Evolutionary conservation across 495 filamentous ascomycete genomes (phyloP), one percentile per base, ranked within the genome.

Genomic region (Pyrenula aspistea): DNA sequence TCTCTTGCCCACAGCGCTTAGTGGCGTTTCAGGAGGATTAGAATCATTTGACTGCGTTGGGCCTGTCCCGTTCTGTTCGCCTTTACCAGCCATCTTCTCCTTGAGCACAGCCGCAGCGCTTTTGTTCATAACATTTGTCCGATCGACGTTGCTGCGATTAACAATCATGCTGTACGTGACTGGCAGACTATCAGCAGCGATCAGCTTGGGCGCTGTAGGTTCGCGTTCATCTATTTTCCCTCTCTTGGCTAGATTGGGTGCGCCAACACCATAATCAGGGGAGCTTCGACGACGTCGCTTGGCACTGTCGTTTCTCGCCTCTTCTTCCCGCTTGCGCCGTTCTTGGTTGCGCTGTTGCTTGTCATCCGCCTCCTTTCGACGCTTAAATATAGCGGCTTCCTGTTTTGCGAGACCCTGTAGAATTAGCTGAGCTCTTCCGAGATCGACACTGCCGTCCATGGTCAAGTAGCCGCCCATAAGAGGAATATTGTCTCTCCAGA

Each of bases 381-480:
- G 82, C 48, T 76, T 77, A 70, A 99, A 99, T 60, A 99, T 99
- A 21, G 85, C 87, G 65, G 92, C 89, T 72, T 99, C 93, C 66
- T 96, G 91, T 65, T 92, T 95, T 10, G 89, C 92, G 10, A 99
- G 78, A 1, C 89, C 91, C 59, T 85, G 78, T 25, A 99, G 75
- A 61, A 99, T 96, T 59, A 85, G 79, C 63, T 99, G 93, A 3
- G 89, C 91, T 57, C 85, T 83, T 47, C 85, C 81, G 21, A 99
- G 76, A 57, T 96, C 86, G 57, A 96, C 91, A 61, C 85, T 83
- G 2, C 93, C 93, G 75, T 99, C 93, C 64, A 92, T 87, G 50
- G 93, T 97, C 48, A 99, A 73, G 66, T 97, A 99, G 1, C 91
- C 91, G 36, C 87, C 89, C 94, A 97, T 97, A 22, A 77, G 62